Base-by-base conservation (phyloP, 148 eudicot species). In the Selenicereus undatus region DNA sequence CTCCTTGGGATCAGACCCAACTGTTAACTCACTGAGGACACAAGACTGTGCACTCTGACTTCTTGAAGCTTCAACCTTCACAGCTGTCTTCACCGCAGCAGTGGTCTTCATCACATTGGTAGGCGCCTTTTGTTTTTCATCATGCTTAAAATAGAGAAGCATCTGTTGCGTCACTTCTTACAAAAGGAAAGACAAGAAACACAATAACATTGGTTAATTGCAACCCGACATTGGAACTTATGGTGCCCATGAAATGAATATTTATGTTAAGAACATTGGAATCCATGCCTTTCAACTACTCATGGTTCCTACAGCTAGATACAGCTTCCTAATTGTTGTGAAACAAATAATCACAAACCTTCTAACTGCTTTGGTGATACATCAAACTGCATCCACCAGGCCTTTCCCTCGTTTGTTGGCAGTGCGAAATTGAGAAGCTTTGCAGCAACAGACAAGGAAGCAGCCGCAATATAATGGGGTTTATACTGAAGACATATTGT, bases 371-470 rank as follows among this genome's bases (percentile, higher is more conserved):
- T 89, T 3, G 93, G 94, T 75, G 91, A 82, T 27, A 93, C 92
- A 62, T 93, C 93, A 86, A 93, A 93, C 73, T 90, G 87, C 91
- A 90, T 87, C 97, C 94, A 90, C 97, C 97, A 93, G 71, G 84
- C 86, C 76, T 84, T 91, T 42, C 90, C 94, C 30, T 86, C 88
- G 64, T 73, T 73, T 9, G 76, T 78, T 43, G 97, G 91, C 82
- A 93, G 78, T 76, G 81, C 87, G 75, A 89, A 89, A 65, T 91
- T 89, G 76, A 68, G 87, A 81, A 81, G 79, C 88, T 86, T 90
- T 79, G 92, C 91, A 86, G 97, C 92, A 80, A 93, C 90, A 70
- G 81, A 91, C 79, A 91, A 58, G 21, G 97, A 88, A 64, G 88
- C 92, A 80, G 97, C 95, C 17, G 97, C 95, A 81, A 91, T 87